These are phyloP conservation scores for Asterochloris sp. DNA, from an alignment of 139 green algal species.

Conservation along the genomic window DNA sequence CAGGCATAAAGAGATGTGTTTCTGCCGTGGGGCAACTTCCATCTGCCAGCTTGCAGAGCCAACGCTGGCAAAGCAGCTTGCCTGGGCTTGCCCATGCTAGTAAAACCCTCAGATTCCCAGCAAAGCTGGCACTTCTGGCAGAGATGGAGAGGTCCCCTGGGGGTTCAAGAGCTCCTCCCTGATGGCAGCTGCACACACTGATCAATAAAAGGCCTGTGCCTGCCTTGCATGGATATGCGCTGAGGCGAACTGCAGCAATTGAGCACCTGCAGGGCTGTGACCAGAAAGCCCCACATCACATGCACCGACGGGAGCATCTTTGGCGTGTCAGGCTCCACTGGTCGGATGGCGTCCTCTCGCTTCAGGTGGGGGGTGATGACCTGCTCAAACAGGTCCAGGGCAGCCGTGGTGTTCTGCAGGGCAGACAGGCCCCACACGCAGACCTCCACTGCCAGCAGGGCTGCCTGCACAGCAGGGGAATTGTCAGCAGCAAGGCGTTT, in stretches of 20 bases:
- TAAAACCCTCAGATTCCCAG: too few species aligned
- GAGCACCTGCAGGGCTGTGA: conserved; percentile 45
- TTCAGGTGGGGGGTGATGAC: conserved; percentile 18
- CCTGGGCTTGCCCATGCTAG: too few species aligned
- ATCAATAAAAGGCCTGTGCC: neutral
- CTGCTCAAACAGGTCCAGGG: conserved; percentile 24
- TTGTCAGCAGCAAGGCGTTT: neutral
- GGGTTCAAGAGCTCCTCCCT: neutral
- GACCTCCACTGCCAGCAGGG: conserved; percentile 46
- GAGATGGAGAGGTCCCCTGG: neutral
- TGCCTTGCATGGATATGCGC: neutral
- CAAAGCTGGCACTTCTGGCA: too few species aligned
- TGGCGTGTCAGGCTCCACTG: conserved; percentile 44
- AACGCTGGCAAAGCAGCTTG: too few species aligned
- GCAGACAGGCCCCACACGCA: conserved; percentile 1
- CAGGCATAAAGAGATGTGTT: too few species aligned
- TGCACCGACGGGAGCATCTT: conserved; percentile 70
- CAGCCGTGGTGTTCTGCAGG: conserved; percentile 19
- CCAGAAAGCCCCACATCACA: conserved; percentile 50
- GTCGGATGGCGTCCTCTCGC: conserved; percentile 30
- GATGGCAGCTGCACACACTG: neutral
- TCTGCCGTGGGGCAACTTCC: too few species aligned
- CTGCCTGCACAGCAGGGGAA: conserved; percentile 21
- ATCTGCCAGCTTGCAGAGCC: too few species aligned
- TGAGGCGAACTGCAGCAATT: neutral